Evolutionary conservation across 2,329 filamentous ascomycete genomes (phyloP), one percentile per base, ranked within the genome.

Genomic region (Colletotrichum sp.): DNA sequence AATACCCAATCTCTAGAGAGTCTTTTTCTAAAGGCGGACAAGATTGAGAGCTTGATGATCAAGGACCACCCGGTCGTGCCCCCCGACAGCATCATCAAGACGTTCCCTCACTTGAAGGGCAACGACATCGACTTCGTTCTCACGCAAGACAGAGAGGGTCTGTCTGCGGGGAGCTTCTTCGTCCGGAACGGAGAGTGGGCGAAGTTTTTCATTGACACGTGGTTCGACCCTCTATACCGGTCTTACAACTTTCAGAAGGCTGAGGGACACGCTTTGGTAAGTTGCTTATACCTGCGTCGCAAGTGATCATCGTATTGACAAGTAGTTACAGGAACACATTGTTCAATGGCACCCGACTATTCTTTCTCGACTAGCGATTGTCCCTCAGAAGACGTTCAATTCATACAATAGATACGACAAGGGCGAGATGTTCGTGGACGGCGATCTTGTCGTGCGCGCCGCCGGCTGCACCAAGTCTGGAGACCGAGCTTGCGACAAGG

Each of bases 341-440:
- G 92, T 95, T 39, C 96, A 98, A 88, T 99, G 97, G 98, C 97
- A 99, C 83, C 96, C 96, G 32, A 99, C 97, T 0, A 94, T 99
- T 60, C 91, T 99, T 13, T 95, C 96, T 49, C 97, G 96, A 82
- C 87, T 99, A 77, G 96, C 95, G 2, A 89, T 99, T 26, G 89
- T 99, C n/a, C 96, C 96, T 4, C 97, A 99, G 85, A 91, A 94
- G 68, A 89, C 90, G 39, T 87, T 99, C 83, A 98, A 98, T 82
- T 91, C 95, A 0, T 99, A 98, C 85, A 93, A 89, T 77, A 85
- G 86, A 68, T 82, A 83, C 57, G 85, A 86, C 26, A 84, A 88
- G 74, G 93, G 93, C 69, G 88, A 91, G 64, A 69, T 77, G 6
- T 99, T 96, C 84, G 91, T 94, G 81, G 92, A 96, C 10, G 96